phyloP scores from a whole-genome alignment of 768 basidiomycete species.

The Serendipita sp. region DNA sequence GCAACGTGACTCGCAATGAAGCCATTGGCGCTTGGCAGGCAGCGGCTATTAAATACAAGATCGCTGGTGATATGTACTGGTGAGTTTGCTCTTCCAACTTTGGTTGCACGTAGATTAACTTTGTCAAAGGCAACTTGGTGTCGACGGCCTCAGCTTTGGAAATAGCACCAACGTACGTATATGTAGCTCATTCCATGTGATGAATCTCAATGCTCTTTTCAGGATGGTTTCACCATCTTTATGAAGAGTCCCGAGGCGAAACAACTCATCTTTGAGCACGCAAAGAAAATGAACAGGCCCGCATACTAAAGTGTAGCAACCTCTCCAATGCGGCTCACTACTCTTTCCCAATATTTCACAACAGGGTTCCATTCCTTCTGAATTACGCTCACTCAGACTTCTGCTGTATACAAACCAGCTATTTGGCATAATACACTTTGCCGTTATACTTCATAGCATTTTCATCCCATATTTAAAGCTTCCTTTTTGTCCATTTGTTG shows the following conservation, averaged over 20 bases:
- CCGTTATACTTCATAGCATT: neutral
- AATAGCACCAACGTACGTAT: constrained; percentile 11
- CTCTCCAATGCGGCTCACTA: neutral
- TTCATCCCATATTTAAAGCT: neutral
- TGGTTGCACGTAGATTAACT: neutral
- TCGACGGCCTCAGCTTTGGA: constrained; percentile 10
- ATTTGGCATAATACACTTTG: neutral
- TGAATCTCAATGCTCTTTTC: neutral
- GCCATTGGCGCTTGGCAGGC: constrained; percentile 10
- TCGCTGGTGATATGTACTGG: constrained; percentile 12
- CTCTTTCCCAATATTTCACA: neutral
- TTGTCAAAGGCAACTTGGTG: constrained; percentile 8
- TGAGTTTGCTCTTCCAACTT: neutral
- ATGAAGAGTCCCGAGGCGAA: constrained; percentile 10
- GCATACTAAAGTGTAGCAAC: neutral
- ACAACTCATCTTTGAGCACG: constrained; percentile 11
- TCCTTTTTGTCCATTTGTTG: neutral
- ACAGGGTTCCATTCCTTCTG: neutral
- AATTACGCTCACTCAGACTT: neutral
- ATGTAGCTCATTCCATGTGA: neutral
- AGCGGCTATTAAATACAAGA: constrained; percentile 5
- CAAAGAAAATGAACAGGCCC: constrained; percentile 8
- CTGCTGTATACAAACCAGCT: too few relatives aligned
- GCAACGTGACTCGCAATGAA: constrained; percentile 9
- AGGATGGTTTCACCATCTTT: constrained; percentile 13